A percentile compares a stretch with the other conserved stretches of the same genome.
Evolutionary conservation across 2,329 filamentous ascomycete genomes (phyloP).

Genomic region (Metarhizium humberi): DNA sequence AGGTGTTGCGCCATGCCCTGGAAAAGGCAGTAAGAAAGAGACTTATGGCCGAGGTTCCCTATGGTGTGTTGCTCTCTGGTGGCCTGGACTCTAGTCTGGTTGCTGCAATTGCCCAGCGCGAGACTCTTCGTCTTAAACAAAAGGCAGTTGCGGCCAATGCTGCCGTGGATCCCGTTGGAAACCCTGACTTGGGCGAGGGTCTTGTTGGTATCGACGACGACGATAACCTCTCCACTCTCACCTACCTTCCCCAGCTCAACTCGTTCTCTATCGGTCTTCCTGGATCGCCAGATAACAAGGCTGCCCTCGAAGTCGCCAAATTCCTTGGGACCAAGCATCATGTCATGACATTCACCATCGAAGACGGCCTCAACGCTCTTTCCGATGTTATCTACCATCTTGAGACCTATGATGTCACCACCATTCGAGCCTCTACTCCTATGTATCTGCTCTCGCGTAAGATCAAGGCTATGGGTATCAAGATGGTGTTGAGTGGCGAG

Average conservation of each 20-base stretch:
- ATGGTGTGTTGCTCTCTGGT: conserved; percentile 89
- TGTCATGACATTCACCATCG: conserved; percentile 95
- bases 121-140: conserved; percentile 70
- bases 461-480: conserved; percentile 99
- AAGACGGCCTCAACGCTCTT: conserved; percentile 92
- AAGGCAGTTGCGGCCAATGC: conserved; percentile 42
- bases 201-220: conserved; percentile 93
- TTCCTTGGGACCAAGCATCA: conserved; percentile 98
- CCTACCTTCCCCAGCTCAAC: conserved; percentile 89
- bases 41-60: conserved; percentile 97
- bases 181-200: conserved; percentile 54
- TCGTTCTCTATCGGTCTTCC: conserved; percentile 98
- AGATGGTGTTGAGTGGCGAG: conserved; percentile 98
- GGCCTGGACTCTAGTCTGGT: conserved; percentile 94
- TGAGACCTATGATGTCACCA: conserved; percentile 96
- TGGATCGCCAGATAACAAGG: conserved; percentile 83
- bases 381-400: conserved; percentile 98
- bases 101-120: conserved; percentile 88
- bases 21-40: conserved; percentile 92
- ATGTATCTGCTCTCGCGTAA: conserved; percentile 98
- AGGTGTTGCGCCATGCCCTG: conserved; percentile 67
- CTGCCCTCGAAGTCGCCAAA: conserved; percentile 85
- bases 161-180: conserved; percentile 31
- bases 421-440: conserved; percentile 93
- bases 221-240: conserved; percentile 79